phyloP scores from a whole-genome alignment of 2,329 filamentous ascomycete species.

The Aspergillus sp. region DNA sequence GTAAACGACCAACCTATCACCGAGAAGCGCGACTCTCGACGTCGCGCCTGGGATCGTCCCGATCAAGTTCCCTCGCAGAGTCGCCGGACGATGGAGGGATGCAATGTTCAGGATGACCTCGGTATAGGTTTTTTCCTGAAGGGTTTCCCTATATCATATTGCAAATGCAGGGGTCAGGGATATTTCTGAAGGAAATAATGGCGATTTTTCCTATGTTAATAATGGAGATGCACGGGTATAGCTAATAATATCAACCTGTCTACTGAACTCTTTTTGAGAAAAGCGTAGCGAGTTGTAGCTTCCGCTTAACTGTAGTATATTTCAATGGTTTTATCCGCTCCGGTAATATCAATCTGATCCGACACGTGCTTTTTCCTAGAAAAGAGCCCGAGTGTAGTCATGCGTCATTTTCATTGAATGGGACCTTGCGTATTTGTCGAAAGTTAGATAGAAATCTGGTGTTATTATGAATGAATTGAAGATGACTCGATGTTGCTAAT shows the following conservation, averaged over 20 bases:
- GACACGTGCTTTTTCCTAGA: too few relatives aligned
- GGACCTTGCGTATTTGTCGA: too few relatives aligned
- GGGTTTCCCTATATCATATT: neutral
- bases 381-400: too few relatives aligned
- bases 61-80: neutral
- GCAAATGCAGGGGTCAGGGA: slow-evolving; percentile 3
- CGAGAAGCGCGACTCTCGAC: neutral
- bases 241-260: neutral
- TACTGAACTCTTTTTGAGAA: too few relatives aligned
- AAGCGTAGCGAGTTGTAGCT: too few relatives aligned
- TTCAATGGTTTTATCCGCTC: too few relatives aligned
- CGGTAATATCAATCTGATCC: too few relatives aligned
- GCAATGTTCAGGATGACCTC: neutral
- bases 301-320: too few relatives aligned
- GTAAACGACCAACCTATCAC: neutral
- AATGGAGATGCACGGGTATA: neutral
- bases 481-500: too few relatives aligned
- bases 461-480: too few relatives aligned
- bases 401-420: too few relatives aligned
- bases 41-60: neutral
- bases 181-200: neutral
- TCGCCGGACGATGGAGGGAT: neutral
- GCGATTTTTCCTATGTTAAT: neutral
- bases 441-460: too few relatives aligned
- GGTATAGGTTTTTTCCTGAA: neutral